Conservation (phyloP, 257 asterid genomes). For the Rhazya stricta region DNA sequence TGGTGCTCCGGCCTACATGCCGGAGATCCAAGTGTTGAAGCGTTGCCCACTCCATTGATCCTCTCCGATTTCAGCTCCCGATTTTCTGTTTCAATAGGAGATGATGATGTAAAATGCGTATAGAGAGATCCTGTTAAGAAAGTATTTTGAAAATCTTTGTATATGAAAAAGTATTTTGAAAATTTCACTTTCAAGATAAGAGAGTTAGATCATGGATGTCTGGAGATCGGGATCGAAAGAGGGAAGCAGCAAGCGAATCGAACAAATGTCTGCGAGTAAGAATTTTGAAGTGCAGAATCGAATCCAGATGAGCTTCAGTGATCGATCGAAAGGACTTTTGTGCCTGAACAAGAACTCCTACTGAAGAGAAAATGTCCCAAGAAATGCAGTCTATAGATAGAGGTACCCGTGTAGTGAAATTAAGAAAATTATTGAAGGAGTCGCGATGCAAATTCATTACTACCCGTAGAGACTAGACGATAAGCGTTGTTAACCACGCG, state of each 20-base stretch:
- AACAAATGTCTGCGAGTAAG: background rate
- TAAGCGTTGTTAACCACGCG: no score
- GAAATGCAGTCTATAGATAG: background rate
- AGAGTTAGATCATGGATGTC: background rate
- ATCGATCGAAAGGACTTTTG: background rate
- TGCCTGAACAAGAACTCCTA: background rate
- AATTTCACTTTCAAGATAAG: background rate
- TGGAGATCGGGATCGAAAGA: conserved; percentile 7
- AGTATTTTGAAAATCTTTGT: background rate
- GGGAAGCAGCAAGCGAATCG: background rate
- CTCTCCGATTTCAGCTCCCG: conserved; percentile 1
- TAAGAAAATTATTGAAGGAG: background rate
- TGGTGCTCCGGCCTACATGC: conserved; percentile 90
- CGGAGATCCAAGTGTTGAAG: conserved; percentile 98
- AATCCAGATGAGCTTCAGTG: background rate
- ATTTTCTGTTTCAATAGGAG: background rate
- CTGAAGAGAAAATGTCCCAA: background rate
- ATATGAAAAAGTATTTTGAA: background rate
- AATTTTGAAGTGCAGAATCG: background rate
- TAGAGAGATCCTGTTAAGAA: background rate
- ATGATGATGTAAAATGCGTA: background rate
- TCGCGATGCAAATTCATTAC: background rate
- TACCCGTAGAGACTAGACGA: background rate
- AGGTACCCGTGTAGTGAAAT: background rate
- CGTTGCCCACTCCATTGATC: conserved; percentile 88